Conservation (phyloP, 75 land plant genomes). For the Selaginella moellendorffii region DNA sequence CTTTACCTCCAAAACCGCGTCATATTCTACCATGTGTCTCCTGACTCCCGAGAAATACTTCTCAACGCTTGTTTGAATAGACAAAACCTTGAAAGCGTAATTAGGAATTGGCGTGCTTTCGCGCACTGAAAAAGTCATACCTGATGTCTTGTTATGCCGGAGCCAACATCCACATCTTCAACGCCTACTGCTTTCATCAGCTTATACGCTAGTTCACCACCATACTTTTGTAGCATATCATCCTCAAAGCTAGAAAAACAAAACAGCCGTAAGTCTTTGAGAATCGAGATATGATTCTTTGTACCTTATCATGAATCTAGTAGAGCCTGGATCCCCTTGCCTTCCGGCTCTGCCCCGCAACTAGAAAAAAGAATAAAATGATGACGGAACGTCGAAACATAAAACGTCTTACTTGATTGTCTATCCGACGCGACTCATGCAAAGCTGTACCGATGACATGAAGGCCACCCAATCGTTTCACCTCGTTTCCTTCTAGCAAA, state of each 20-base stretch:
- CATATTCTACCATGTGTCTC: slow-evolving; percentile 74
- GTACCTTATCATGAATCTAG: slow-evolving; percentile 97
- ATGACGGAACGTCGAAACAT: background rate
- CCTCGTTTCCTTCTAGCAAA: slow-evolving; percentile 65
- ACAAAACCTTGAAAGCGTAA: slow-evolving; percentile 10
- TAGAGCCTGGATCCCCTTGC: slow-evolving; percentile 99
- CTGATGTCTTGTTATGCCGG: slow-evolving; percentile 50
- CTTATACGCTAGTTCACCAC: slow-evolving; percentile 72
- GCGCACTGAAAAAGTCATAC: slow-evolving; percentile 12
- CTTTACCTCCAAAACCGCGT: slow-evolving; percentile 94
- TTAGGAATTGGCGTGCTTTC: background rate
- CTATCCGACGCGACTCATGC: slow-evolving; percentile 96
- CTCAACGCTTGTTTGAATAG: slow-evolving; percentile 70
- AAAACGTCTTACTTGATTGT: slow-evolving; percentile 56
- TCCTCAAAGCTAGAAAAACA: slow-evolving; percentile 51
- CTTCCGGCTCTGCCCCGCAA: slow-evolving; percentile 98
- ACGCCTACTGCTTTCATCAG: slow-evolving; percentile 54
- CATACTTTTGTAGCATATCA: slow-evolving; percentile 91
- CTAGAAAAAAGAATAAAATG: slow-evolving; percentile 23
- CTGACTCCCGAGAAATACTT: slow-evolving; percentile 49
- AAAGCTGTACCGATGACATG: slow-evolving; percentile 97
- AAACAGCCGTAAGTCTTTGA: background rate
- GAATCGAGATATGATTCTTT: background rate
- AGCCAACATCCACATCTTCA: slow-evolving; percentile 58
- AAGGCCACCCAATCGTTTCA: slow-evolving; percentile 86